A percentile compares a stretch with the other conserved stretches of the same genome.
Evolutionary conservation across 441 rosid species (phyloP).

Genomic region (Aquilaria agallochum): DNA sequence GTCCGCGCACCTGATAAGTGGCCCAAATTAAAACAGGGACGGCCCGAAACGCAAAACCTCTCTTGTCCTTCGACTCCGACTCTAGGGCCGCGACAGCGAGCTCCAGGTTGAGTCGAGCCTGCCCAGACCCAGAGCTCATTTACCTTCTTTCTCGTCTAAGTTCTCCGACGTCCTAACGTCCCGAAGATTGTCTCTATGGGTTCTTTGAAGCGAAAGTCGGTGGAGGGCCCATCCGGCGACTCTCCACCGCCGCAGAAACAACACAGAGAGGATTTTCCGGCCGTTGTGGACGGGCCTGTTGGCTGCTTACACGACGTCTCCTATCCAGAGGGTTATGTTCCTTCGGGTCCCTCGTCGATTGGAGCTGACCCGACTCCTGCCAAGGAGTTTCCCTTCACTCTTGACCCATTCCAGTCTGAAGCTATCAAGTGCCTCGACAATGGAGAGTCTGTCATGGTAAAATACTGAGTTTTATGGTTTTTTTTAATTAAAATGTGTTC

Average conservation of each 20-base stretch:
- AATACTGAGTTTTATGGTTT: not conserved
- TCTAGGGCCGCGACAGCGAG: too few species aligned
- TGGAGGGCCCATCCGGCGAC: constrained; percentile 30
- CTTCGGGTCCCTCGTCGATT: constrained; percentile 24
- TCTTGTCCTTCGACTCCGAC: too few species aligned
- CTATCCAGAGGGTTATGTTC: constrained; percentile 67
- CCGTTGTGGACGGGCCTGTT: constrained; percentile 29
- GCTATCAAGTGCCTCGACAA: constrained; percentile 87
- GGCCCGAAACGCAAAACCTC: too few species aligned
- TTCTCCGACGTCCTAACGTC: too few species aligned
- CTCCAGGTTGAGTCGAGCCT: too few species aligned
- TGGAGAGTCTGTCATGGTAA: constrained; percentile 93
- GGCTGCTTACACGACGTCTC: constrained; percentile 88
- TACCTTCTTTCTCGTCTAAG: too few species aligned
- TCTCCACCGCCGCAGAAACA: constrained; percentile 43
- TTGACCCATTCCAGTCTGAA: constrained; percentile 94
- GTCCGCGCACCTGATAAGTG: too few species aligned
- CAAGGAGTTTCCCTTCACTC: constrained; percentile 85
- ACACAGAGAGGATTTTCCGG: constrained; percentile 36
- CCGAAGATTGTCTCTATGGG: constrained; percentile 31
- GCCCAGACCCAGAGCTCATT: too few species aligned
- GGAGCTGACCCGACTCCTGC: constrained; percentile 48
- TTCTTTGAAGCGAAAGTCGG: constrained; percentile 55
- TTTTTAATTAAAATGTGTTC: not conserved
- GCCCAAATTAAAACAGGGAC: too few species aligned